These are phyloP conservation scores for Debaryomyces hansenii DNA, from an alignment of 805 yeast species.

Conservation along the genomic window DNA sequence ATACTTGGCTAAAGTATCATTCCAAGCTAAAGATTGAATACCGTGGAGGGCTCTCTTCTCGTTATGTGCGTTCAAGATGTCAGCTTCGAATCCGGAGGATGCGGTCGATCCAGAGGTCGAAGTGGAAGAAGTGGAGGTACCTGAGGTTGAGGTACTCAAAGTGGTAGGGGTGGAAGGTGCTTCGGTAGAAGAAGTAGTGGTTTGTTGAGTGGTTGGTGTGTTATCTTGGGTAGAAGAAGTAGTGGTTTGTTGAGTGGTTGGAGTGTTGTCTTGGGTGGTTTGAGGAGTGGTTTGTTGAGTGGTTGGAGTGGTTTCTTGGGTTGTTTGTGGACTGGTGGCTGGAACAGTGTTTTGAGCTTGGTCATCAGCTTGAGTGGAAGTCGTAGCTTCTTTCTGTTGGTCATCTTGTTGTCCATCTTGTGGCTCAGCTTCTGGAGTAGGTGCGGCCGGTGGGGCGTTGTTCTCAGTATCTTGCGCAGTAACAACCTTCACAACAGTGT, in stretches of 20 bases:
- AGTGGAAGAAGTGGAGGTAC: conserved; percentile 12
- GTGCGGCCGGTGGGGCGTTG: conserved; percentile 21
- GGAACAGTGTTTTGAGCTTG: conserved; percentile 1
- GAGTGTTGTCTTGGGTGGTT: conserved; percentile 3
- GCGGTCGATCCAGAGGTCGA: conserved; percentile 15
- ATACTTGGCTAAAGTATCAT: conserved; percentile 29
- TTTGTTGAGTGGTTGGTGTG: not conserved
- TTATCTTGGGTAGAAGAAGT: not conserved
- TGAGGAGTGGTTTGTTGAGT: conserved; percentile 5
- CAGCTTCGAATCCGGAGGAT: conserved; percentile 21
- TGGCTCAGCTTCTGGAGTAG: conserved; percentile 9
- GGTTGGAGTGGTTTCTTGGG: no score
- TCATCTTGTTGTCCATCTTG: conserved; percentile 16
- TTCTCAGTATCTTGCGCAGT: conserved; percentile 15
- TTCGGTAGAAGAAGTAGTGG: conserved; percentile 4
- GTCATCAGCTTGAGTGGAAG: conserved; percentile 7
- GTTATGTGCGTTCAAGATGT: conserved; percentile 37
- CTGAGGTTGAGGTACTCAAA: conserved; percentile 11
- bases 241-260: conserved; percentile 7
- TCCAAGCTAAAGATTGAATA: conserved; percentile 32
- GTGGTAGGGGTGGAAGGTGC: conserved; percentile 7
- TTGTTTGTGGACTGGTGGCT: conserved; percentile 4
- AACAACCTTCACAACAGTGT: conserved; percentile 9
- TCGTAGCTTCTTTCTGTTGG: conserved; percentile 15
- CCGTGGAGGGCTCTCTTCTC: conserved; percentile 36